Conservation (phyloP, 495 filamentous ascomycete genomes). For the Immersiella caudata region DNA sequence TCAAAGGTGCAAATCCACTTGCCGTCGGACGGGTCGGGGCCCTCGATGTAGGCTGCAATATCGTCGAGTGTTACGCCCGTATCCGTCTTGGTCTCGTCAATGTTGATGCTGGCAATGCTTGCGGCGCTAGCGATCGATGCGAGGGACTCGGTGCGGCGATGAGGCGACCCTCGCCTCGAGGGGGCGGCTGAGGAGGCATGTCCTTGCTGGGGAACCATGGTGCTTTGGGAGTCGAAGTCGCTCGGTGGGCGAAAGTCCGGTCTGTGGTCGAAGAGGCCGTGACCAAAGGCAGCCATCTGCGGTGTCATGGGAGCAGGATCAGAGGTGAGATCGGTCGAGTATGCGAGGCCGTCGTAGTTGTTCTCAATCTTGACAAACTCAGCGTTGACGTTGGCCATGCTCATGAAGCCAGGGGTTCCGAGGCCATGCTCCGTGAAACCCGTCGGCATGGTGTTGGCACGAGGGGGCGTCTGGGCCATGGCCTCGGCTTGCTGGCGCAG, state of each 20-base stretch:
- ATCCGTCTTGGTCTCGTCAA: slow-evolving; percentile 56
- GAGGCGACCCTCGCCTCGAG: slow-evolving; percentile 41
- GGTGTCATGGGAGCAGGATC: slow-evolving; percentile 36
- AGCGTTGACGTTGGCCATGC: slow-evolving; percentile 54
- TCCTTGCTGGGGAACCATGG: slow-evolving; percentile 17
- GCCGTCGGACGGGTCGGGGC: slow-evolving; percentile 70
- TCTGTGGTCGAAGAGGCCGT: slow-evolving; percentile 39
- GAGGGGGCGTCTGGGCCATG: slow-evolving; percentile 36
- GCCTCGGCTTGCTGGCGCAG: slow-evolving; percentile 49
- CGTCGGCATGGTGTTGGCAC: slow-evolving; percentile 50
- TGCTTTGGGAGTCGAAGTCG: slow-evolving; percentile 28
- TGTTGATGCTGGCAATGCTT: slow-evolving; percentile 59
- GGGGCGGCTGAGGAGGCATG: slow-evolving; percentile 15
- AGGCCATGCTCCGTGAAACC: slow-evolving; percentile 38
- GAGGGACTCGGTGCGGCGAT: slow-evolving; percentile 53
- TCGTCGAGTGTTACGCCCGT: slow-evolving; percentile 88
- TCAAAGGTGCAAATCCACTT: slow-evolving; percentile 87
- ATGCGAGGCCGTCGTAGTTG: slow-evolving; percentile 42
- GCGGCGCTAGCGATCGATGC: slow-evolving; percentile 53
- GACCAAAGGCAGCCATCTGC: slow-evolving; percentile 28
- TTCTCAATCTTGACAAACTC: slow-evolving; percentile 56
- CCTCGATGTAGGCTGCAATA: slow-evolving; percentile 80
- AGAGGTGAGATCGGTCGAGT: slow-evolving; percentile 39
- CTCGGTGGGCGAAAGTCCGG: slow-evolving; percentile 34
- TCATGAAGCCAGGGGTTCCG: slow-evolving; percentile 56